These are phyloP conservation scores for Ophiostoma fasciatum DNA, from an alignment of 2,329 filamentous ascomycete genomes.

Conservation along the genomic window DNA sequence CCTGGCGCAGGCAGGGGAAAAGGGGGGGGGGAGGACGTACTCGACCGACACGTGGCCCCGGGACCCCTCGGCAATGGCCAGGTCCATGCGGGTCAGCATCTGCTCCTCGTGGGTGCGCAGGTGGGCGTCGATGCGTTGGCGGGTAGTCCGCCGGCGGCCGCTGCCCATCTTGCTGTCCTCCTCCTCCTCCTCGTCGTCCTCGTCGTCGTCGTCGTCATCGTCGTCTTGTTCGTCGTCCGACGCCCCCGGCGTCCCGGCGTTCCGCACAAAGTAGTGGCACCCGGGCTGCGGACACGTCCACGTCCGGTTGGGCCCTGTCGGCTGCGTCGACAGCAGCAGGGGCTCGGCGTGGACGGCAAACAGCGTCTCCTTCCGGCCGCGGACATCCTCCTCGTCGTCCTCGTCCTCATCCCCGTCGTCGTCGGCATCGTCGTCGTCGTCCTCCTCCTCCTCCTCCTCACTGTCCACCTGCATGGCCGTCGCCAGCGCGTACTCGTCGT, in stretches of 20 bases:
- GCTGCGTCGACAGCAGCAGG: constrained; percentile 30
- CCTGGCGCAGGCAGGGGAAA: constrained; percentile 4
- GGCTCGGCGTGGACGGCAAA: constrained; percentile 33
- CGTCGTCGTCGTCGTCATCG: not conserved
- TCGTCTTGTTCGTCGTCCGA: constrained; percentile 1
- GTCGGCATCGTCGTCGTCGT: constrained; percentile 14
- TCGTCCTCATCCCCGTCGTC: constrained; percentile 5
- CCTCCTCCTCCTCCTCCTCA: constrained; percentile 11
- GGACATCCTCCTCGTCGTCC: constrained; percentile 6
- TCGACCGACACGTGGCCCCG: constrained; percentile 40
- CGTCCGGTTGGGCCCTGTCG: constrained; percentile 43
- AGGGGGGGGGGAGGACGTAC: constrained; percentile 27
- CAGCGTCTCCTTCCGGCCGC: constrained; percentile 7
- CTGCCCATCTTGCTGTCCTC: constrained; percentile 18
- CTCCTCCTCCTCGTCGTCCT: not conserved
- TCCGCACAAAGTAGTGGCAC: constrained; percentile 48
- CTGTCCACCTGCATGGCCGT: constrained; percentile 3
- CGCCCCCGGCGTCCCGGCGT: constrained; percentile 12
- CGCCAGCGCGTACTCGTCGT: not conserved
- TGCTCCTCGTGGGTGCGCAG: constrained; percentile 45
- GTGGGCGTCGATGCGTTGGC: constrained; percentile 44
- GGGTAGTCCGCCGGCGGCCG: constrained; percentile 35
- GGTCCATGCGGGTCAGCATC: constrained; percentile 28
- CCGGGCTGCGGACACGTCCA: constrained; percentile 53
- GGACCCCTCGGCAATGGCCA: constrained; percentile 41